Evolutionary conservation across 768 basidiomycete genomes (phyloP), one percentile per base, ranked within the genome.

Genomic region (Xerocomellus chrysenteron): DNA sequence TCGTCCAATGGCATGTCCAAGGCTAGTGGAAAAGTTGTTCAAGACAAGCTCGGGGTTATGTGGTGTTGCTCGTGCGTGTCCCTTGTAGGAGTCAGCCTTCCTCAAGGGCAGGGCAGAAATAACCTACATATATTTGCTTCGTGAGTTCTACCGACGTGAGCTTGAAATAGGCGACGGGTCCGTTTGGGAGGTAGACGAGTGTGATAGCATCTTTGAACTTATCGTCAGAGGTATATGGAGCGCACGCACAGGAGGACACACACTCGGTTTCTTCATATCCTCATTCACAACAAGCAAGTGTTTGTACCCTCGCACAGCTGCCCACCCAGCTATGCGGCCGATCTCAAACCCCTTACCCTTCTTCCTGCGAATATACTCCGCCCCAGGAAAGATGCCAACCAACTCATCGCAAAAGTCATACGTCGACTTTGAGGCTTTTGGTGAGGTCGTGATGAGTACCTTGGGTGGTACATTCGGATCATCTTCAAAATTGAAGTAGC

Each of bases 121-220:
- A 21, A 74, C 88, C 14, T 62, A 94, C 93, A 67, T 85, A 90
- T 42, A 98, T 96, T 61, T 92, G 79, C 70, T 88, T 84, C 12
- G 93, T 89, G 19, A 94, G 80, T 65, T 92, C 85, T 39, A 98
- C 79, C 7, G 93, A 95, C 0, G 91, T 87, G 41, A 99, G 79
- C 69, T 92, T 96, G 80, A 98, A 98, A 71, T 95, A 95, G 0
- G 95, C 95, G 2, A 92, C 92, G 0, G 97, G 97, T 13, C 97
- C 97, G 50, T 85, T 77, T 0, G 97, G 97, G 13, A 99, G 84
- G 67, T 96, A 84, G 43, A 94, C 83, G 51, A 98, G 74, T 0
- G 96, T 98, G 59, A 99, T 86, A 3, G 94, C 94, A 74, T 96
- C 97, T 98, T 46, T 36, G 45, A 61, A 5, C 24, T 47, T 17